These are phyloP conservation scores for Inonotus obliquus DNA, from an alignment of 1,284 basidiomycete genomes.

Conservation along the genomic window DNA sequence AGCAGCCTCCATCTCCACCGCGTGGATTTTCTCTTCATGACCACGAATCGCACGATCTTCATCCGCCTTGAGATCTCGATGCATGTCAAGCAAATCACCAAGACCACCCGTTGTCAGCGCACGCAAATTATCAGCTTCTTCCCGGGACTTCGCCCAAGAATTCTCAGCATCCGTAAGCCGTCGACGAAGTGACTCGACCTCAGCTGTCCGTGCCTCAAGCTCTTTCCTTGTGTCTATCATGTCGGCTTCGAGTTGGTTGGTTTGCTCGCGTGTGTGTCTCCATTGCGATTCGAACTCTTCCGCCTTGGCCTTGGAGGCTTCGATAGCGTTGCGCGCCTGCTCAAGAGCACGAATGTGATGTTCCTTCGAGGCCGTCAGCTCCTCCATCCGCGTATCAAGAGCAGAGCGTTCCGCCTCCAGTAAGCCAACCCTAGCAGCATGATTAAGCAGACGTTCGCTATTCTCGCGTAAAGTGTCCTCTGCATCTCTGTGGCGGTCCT, in stretches of 20 bases:
- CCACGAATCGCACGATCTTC: constrained; percentile 70
- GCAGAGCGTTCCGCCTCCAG: constrained; percentile 76
- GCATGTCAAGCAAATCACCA: constrained; percentile 80
- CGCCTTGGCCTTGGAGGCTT: constrained; percentile 71
- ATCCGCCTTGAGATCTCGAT: constrained; percentile 74
- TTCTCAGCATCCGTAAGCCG: constrained; percentile 76
- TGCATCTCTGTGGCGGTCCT: constrained; percentile 56
- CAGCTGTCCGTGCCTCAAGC: constrained; percentile 66
- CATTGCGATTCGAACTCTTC: constrained; percentile 80
- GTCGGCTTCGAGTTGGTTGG: constrained; percentile 66
- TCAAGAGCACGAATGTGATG: constrained; percentile 85
- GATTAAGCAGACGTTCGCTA: constrained; percentile 67
- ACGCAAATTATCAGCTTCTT: constrained; percentile 85
- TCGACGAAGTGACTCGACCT: constrained; percentile 64
- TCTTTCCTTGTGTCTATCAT: constrained; percentile 75
- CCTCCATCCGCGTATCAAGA: constrained; percentile 66
- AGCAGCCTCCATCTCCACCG: constrained; percentile 72
- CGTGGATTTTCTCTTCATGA: constrained; percentile 76
- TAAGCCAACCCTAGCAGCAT: constrained; percentile 75
- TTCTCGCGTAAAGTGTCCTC: constrained; percentile 79
- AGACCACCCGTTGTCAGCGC: constrained; percentile 80
- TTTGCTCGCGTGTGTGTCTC: constrained; percentile 61
- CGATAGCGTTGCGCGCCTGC: constrained; percentile 77
- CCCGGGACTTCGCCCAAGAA: constrained; percentile 82
- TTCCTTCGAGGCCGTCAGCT: constrained; percentile 63